Percentiles rank a stretch among this genome's conserved stretches.
These are phyloP conservation scores for Naganishia liquefaciens DNA, from an alignment of 1,284 basidiomycete genomes.

Conservation along the genomic window DNA sequence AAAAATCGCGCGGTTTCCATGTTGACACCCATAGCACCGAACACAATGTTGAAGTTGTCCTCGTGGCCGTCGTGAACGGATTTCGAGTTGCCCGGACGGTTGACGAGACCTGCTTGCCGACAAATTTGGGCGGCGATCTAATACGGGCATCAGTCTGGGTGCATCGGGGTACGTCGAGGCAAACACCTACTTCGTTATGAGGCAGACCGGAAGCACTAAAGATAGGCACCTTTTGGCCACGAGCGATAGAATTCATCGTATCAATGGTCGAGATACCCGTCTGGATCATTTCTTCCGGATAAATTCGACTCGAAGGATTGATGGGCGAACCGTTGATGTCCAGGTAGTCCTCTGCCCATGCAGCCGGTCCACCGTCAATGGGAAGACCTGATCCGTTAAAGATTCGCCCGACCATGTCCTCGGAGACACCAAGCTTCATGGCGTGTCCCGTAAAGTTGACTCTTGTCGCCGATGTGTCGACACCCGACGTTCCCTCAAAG, in stretches of 20 bases:
- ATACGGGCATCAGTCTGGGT: background rate
- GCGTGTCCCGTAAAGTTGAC: slow-evolving; percentile 97
- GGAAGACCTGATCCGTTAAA: slow-evolving; percentile 99
- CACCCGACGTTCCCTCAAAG: slow-evolving; percentile 96
- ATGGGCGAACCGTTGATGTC: slow-evolving; percentile 99
- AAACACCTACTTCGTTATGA: slow-evolving; percentile 79
- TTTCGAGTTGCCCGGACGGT: slow-evolving; percentile 70
- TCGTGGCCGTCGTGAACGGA: slow-evolving; percentile 98
- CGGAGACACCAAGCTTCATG: slow-evolving; percentile 99
- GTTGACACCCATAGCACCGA: slow-evolving; percentile 99
- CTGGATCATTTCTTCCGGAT: slow-evolving; percentile 99
- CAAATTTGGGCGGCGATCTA: slow-evolving; percentile 99
- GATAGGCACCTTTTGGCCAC: slow-evolving; percentile 99
- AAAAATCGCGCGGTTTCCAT: slow-evolving; percentile 99
- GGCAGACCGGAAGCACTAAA: slow-evolving; percentile 99
- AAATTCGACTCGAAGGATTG: slow-evolving; percentile 98
- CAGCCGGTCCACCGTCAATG: slow-evolving; percentile 97
- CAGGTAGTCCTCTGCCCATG: slow-evolving; percentile 98
- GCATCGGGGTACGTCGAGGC: slow-evolving; percentile 35
- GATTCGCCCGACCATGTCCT: slow-evolving; percentile 98
- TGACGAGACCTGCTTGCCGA: slow-evolving; percentile 96
- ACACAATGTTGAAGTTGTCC: slow-evolving; percentile 99
- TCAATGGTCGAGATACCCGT: slow-evolving; percentile 99
- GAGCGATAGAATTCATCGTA: slow-evolving; percentile 96
- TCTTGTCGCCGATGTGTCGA: slow-evolving; percentile 90